Conservation (phyloP, 73 alveolate species). For the Blepharisma japonicum region DNA sequence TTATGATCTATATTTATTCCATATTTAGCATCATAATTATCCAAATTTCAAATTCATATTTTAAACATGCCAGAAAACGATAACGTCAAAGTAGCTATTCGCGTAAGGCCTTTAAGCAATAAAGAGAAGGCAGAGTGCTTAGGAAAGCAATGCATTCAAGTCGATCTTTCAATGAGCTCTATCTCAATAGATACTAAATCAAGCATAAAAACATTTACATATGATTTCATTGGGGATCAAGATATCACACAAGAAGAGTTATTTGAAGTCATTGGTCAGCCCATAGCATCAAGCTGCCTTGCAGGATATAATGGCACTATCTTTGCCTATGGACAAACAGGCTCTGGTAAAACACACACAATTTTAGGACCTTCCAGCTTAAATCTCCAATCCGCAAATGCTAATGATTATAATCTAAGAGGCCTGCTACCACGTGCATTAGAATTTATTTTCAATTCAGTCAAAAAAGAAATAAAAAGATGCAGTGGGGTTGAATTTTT, state of each 20-base stretch:
- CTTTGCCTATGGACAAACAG: slow-evolving; percentile 98
- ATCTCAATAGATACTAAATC: slow-evolving; percentile 17
- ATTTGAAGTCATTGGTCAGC: slow-evolving; percentile 81
- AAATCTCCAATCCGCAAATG: background rate
- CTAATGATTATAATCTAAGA: slow-evolving; percentile 45
- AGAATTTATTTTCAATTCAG: slow-evolving; percentile 56
- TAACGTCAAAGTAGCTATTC: slow-evolving; percentile 85
- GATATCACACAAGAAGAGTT: slow-evolving; percentile 84
- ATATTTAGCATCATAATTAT: too few species aligned
- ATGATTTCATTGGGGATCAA: slow-evolving; percentile 84
- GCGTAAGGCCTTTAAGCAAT: slow-evolving; percentile 95
- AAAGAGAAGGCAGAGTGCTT: slow-evolving; percentile 60
- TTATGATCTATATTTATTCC: too few species aligned
- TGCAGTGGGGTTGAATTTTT: slow-evolving; percentile 52
- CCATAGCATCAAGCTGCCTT: slow-evolving; percentile 77
- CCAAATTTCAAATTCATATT: too few species aligned
- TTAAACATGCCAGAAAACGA: background rate
- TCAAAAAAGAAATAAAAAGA: slow-evolving; percentile 37
- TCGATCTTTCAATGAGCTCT: background rate
- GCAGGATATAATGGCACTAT: slow-evolving; percentile 95
- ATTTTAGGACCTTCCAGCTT: slow-evolving; percentile 70
- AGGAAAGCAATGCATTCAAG: slow-evolving; percentile 28
- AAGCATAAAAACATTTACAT: slow-evolving; percentile 60
- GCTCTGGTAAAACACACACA: slow-evolving; percentile 96
- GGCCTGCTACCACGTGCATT: slow-evolving; percentile 72